A percentile compares a stretch with the other conserved stretches of the same genome.
These are phyloP conservation scores for Populus hybrid DNA, from an alignment of 441 rosid species.

Conservation along the genomic window DNA sequence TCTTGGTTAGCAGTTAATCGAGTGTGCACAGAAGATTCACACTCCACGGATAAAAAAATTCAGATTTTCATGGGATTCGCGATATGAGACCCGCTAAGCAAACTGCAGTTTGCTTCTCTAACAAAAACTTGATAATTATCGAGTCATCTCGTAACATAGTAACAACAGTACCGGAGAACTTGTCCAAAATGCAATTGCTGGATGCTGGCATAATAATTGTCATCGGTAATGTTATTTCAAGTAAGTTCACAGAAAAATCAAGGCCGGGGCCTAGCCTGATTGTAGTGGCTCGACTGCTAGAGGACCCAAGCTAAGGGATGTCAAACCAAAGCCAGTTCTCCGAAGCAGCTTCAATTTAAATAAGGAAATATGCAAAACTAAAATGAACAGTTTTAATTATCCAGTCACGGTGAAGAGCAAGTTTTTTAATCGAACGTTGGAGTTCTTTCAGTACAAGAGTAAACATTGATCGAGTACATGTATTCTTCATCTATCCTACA, in stretches of 20 bases:
- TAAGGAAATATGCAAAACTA: background rate
- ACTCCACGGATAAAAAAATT: background rate
- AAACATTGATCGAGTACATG: background rate
- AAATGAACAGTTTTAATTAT: background rate
- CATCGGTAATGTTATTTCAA: background rate
- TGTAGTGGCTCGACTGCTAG: background rate
- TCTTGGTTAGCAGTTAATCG: no score
- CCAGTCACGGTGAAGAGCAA: background rate
- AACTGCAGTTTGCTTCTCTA: background rate
- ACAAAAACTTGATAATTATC: background rate
- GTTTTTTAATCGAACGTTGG: background rate
- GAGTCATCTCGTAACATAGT: background rate
- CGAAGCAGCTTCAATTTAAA: no score
- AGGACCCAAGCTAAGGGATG: no score
- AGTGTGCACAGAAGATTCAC: no score
- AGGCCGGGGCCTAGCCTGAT: background rate
- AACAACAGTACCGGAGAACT: background rate
- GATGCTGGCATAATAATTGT: background rate
- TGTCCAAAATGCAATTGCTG: background rate
- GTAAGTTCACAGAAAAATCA: background rate
- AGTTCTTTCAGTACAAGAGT: background rate
- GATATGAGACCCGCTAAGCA: background rate
- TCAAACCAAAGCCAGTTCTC: no score
- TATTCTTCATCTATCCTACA: slow-evolving; percentile 28
- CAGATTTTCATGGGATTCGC: background rate